Evolutionary conservation across 768 basidiomycete genomes (phyloP), one percentile per base, ranked within the genome.

Genomic region (Lyophyllum atratum): DNA sequence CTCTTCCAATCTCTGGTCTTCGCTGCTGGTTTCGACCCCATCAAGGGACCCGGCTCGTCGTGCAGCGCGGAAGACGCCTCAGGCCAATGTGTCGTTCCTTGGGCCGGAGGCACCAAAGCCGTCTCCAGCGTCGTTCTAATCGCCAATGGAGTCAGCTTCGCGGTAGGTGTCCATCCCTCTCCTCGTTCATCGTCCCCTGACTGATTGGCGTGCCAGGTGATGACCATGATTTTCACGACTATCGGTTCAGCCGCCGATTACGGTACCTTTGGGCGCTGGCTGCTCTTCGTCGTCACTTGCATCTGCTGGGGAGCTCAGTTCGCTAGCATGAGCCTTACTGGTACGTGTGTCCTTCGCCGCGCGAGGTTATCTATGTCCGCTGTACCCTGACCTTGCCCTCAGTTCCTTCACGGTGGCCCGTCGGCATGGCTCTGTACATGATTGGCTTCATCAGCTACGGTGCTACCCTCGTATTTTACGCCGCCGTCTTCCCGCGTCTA

Each of bases 301-400:
- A 76, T 93, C 33, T 92, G 89, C 58, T 94, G 92, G 92, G 87
- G 74, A 0, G 82, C 90, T 3, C 90, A 92, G 64, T 94, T 87
- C 61, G 84, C 88, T 0, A 87, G 83, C 66, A 85, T 93, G 80
- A 78, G 82, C 21, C 76, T 93, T 21, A 90, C 89, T 0, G 74
- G 89, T 89, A 63, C 21, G 83, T 73, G 17, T 21, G 15, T 6
- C 31, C 5, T 10, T 15, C 34, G 47, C 14, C 3, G 17, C 17
- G 10, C 17, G 11, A 10, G n/a, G n/a, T n/a, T n/a, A n/a, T n/a
- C 4, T 4, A 8, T n/a, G 46, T 29, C 43, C n/a, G 5, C 1
- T 29, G 8, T 10, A 51, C 31, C 44, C n/a, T 52, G 48, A 39
- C 33, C 28, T 6, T 48, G 50, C 19, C 39, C 48, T 31, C 59